Percentiles rank a stretch among this genome's conserved stretches.
These are phyloP conservation scores for Chrysoporthe austroafricana DNA, from an alignment of 2,329 filamentous ascomycete genomes.

Conservation along the genomic window DNA sequence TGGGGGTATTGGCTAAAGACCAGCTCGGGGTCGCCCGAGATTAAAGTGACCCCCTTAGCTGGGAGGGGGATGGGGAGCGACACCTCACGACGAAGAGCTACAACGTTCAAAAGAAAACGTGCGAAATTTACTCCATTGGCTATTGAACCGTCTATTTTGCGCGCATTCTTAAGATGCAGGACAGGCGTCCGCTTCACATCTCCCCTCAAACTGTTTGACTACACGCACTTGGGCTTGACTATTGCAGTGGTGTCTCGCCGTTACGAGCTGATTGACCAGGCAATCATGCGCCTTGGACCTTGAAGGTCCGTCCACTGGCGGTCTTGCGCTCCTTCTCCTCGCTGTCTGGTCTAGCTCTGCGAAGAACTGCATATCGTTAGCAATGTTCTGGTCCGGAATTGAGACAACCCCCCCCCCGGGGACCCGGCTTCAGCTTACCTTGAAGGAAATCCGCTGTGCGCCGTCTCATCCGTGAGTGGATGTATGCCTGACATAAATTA, in stretches of 20 bases:
- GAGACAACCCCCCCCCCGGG: no score
- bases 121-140: background rate
- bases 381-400: conserved; percentile 34
- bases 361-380: conserved; percentile 68
- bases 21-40: background rate
- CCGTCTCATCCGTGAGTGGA: conserved; percentile 97
- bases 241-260: background rate
- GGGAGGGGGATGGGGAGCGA: background rate
- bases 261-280: background rate
- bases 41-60: background rate
- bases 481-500: conserved; percentile 72
- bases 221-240: background rate
- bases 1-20: background rate
- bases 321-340: conserved; percentile 99
- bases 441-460: conserved; percentile 98
- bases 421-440: conserved; percentile 57
- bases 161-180: background rate
- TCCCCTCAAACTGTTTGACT: background rate
- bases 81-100: background rate
- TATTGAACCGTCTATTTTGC: background rate
- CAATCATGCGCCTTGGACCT: conserved; percentile 47
- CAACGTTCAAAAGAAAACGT: background rate
- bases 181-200: background rate
- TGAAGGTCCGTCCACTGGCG: conserved; percentile 93
- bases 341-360: conserved; percentile 89